Base-by-base conservation (phyloP, 441 rosid species). In the Francoa sonchifolia region DNA sequence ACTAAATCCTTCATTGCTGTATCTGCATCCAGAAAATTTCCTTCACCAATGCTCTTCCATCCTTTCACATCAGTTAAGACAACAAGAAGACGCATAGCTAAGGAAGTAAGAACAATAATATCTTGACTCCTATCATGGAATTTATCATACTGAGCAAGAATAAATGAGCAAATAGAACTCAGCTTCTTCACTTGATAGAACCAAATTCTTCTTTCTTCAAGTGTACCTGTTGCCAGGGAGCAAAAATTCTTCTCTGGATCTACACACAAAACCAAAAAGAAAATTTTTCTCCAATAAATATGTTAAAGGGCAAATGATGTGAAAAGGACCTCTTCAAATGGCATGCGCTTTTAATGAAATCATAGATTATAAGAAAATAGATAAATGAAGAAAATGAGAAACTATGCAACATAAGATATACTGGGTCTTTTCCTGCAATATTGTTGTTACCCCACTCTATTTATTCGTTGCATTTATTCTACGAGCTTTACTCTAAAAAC, bases 201-300 rank as follows among this genome's bases (percentile, higher is more conserved):
- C 94, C 86, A 86, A 10, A 44, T 72, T 68, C 64, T 76, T 62
- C 84, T 83, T 72, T 78, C 88, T 56, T 80, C 79, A 47, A 10
- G 42, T 8, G 82, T 54, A 44, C 85, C 80, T 18, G 60, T 53
- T 13, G 74, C 79, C 50, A 86, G 43, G 47, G 77, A 72, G 55
- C 82, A 80, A 59, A 86, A 62, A 52, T 90, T 86, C 61, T 52
- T 74, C 39, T 58, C 60, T 39, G 77, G 50, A 80, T 86, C 99
- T 90, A 52, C 42, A 39, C 19, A 50, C 31, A n/a, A n/a, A n/a
- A n/a, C n/a, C n/a, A n/a, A n/a, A n/a, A n/a, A n/a, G n/a, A n/a
- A n/a, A n/a, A n/a, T n/a, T n/a, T n/a, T n/a, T n/a, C n/a, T n/a
- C n/a, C n/a, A n/a, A n/a, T n/a, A n/a, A n/a, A n/a, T n/a, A n/a